Base-by-base conservation (phyloP, 257 asterid genomes). In the Phtheirospermum japonicum region DNA sequence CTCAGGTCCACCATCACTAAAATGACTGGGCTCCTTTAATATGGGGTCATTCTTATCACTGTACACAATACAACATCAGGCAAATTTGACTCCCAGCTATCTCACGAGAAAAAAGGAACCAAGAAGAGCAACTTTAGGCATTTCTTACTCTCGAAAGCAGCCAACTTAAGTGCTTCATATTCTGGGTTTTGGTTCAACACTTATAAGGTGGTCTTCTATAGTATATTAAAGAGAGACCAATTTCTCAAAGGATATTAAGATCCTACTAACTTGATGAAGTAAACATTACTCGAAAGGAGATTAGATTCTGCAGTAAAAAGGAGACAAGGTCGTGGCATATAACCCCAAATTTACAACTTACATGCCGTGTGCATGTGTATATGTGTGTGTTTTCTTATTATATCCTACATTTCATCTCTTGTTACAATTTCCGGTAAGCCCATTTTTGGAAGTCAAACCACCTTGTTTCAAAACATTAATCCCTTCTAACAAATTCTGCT, bases 11-110 rank as follows among this genome's bases (percentile, higher is more conserved):
- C 68, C 73, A 62, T 68, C 78, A 68, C 70, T 70, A 20, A 71
- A 57, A 51, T 59, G 70, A 40, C 71, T 70, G 67, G 82, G 66
- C 62, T 75, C 90, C 52, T 86, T 96, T 30, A 63, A 52, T 40
- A 69, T 17, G 56, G 76, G 65, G 66, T 36, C 74, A 59, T 66
- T 83, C 63, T 55, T 64, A 55, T 73, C 79, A 77, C 99, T 92
- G 88, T 49, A 34, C 71, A 71, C 67, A 72, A 64, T 78, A 49
- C 51, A 73, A 65, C 57, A 74, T 55, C 57, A 70, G 28, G 59
- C 28, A 51, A 67, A 68, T 61, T 30, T 32, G 48, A 77, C 63
- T 53, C 62, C 46, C 65, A 48, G 46, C 54, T 58, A 42, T 28
- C 32, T 26, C 70, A 61, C 30, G 51, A 63, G 23, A n/a, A 53